phyloP scores from a whole-genome alignment of 495 filamentous ascomycete genomes.

The Daldinia bambusicola region DNA sequence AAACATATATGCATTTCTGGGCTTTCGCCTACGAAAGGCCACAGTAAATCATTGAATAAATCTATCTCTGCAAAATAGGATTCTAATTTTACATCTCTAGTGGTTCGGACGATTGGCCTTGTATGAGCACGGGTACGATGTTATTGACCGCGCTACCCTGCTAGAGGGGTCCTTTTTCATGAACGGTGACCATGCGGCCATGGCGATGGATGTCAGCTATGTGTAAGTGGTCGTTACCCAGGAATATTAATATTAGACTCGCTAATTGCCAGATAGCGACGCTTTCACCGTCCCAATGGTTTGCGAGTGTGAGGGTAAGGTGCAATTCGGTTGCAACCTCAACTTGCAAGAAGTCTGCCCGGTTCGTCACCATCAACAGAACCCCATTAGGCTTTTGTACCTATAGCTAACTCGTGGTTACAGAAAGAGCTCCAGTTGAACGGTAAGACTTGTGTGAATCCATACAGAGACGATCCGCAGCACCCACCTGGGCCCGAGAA shows the following conservation, averaged over 20 bases:
- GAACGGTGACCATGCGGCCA: conserved; percentile 7
- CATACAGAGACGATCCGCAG: conserved; percentile 26
- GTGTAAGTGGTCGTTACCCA: conserved; percentile 33
- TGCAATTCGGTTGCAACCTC: conserved; percentile 43
- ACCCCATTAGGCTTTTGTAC: neutral
- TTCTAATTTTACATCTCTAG: conserved; percentile 23
- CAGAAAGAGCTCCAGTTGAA: conserved; percentile 34
- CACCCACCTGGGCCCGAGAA: conserved; percentile 10
- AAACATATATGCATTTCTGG: neutral
- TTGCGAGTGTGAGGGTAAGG: conserved; percentile 32
- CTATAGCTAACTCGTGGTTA: conserved; percentile 9
- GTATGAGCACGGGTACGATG: conserved; percentile 29
- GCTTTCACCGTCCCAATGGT: conserved; percentile 46
- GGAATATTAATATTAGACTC: neutral
- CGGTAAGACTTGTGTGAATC: conserved; percentile 38
- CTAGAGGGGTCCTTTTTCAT: conserved; percentile 40
- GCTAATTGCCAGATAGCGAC: conserved; percentile 26
- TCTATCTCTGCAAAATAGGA: no score
- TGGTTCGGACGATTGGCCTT: conserved; percentile 42
- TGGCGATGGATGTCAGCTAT: conserved; percentile 45
- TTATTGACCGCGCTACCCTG: conserved; percentile 32
- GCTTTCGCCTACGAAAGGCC: neutral
- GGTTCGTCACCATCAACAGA: conserved; percentile 20
- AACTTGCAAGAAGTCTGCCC: conserved; percentile 39
- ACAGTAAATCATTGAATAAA: no score